Base-by-base conservation (phyloP, 1,284 basidiomycete genomes). In the Naganishia liquefaciens region DNA sequence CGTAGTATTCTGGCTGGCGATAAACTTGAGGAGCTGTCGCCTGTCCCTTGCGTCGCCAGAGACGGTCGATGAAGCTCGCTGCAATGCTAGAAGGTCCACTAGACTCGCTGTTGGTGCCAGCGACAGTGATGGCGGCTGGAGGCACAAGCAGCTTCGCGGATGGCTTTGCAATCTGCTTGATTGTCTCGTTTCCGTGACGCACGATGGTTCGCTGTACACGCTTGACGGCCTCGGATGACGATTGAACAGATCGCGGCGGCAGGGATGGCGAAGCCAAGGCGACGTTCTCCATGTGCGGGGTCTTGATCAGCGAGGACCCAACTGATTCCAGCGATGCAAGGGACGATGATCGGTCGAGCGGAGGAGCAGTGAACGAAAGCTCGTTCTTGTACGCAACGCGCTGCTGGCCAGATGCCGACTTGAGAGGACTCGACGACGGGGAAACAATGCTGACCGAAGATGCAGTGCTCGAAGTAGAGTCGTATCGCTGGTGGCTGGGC, bases 301-400 rank as follows among this genome's bases (percentile, higher is more conserved):
- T 64, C 42, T 54, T 58, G 28, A 58, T 44, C 37, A 57, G 43
- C 52, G 64, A 65, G 43, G 70, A 68, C 19, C 72, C 68, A 43
- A 75, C 70, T 2, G 76, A 77, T 55, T 78, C 76, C 52, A 79
- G 71, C 13, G 79, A 79, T 2, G 78, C 78, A 1, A 74, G 74
- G 7, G 77, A 78, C 46, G 74, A 73, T 33, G 76, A 77, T 64
- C 79, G 75, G 69, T 80, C 79, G 63, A 80, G 74, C 40, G 73
- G 69, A 23, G 77, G 78, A 15, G 74, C 72, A 39, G 71, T 68
- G 65, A 73, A 73, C 49, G 70, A 70, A 55, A 68, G 62, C 47
- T 64, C 54, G 23, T 69, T 69, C 51, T 69, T 67, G 37, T 70
- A 72, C 17, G 69, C 61, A 44, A 67, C 67, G 13, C 72, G 71